phyloP scores from a whole-genome alignment of 176 grass and related monocot genomes.

The Phoenix roebelenii region DNA sequence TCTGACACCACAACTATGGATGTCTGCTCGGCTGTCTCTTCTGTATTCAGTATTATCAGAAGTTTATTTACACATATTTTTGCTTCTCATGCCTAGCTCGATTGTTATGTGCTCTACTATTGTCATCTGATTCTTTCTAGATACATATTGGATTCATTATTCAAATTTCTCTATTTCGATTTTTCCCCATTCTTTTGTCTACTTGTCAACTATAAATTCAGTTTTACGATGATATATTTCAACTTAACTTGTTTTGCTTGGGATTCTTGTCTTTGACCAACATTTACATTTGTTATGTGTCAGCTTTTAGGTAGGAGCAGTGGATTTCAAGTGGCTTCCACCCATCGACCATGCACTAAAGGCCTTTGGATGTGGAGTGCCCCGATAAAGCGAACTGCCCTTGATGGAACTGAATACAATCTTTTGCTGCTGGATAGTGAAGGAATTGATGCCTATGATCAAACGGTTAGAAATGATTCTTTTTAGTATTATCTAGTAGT shows the following conservation, averaged over 20 bases:
- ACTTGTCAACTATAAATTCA: background rate
- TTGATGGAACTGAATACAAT: constrained; percentile 75
- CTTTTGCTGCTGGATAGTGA: constrained; percentile 68
- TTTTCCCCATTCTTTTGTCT: background rate
- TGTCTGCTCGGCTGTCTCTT: no score
- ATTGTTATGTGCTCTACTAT: no score
- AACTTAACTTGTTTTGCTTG: background rate
- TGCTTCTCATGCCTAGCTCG: no score
- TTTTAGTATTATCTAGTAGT: constrained; percentile 8
- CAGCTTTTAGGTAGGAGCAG: constrained; percentile 71
- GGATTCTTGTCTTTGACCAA: no score
- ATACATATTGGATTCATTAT: no score
- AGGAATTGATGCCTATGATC: constrained; percentile 87
- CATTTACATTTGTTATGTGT: constrained; percentile 4
- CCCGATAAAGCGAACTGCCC: constrained; percentile 56
- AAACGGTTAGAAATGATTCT: constrained; percentile 33
- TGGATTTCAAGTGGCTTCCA: constrained; percentile 72
- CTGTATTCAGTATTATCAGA: no score
- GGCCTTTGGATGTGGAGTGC: constrained; percentile 90
- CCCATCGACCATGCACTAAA: constrained; percentile 77
- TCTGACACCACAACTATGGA: no score
- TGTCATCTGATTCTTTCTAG: no score
- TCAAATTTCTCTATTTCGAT: no score
- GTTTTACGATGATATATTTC: background rate
- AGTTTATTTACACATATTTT: no score